A percentile compares a stretch with the other conserved stretches of the same genome.
Conservation (phyloP, 306 rosid species). For the Casuarina equisetifolia region DNA sequence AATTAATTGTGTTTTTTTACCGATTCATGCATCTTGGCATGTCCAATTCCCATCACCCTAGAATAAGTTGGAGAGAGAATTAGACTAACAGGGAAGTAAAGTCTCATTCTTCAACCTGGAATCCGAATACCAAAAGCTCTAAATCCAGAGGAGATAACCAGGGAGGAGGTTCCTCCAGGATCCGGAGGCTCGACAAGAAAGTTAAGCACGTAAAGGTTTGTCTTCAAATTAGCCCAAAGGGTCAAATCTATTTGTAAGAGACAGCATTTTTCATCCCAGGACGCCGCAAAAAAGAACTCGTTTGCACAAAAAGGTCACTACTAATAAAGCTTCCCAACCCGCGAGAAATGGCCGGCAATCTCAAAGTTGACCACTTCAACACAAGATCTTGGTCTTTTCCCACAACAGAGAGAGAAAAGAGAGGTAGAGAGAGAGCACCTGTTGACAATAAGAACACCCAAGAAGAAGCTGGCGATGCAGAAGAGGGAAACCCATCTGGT, state of each 20-base stretch:
- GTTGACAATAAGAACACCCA: slow-evolving; percentile 57
- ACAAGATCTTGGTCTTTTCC: slow-evolving; percentile 28
- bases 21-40: neutral
- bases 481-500: slow-evolving; percentile 56
- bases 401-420: slow-evolving; percentile 11
- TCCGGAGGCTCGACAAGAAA: too few relatives aligned
- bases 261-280: neutral
- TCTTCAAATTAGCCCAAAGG: neutral
- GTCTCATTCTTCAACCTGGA: slow-evolving; percentile 11
- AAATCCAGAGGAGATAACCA: slow-evolving; percentile 13
- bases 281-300: neutral
- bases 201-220: too few relatives aligned
- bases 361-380: slow-evolving; percentile 20
- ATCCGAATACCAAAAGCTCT: slow-evolving; percentile 4
- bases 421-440: slow-evolving; percentile 32
- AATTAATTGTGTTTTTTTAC: neutral
- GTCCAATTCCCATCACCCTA: neutral
- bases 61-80: neutral
- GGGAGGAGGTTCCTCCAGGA: too few relatives aligned
- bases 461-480: slow-evolving; percentile 61
- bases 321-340: slow-evolving; percentile 4
- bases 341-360: slow-evolving; percentile 22
- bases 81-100: neutral
- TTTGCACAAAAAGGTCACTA: slow-evolving; percentile 9
- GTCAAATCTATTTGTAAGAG: neutral